Percentiles rank a stretch among this genome's conserved stretches.
Conservation (phyloP, 108 stramenopile species). For the Bacterosira constricta region DNA sequence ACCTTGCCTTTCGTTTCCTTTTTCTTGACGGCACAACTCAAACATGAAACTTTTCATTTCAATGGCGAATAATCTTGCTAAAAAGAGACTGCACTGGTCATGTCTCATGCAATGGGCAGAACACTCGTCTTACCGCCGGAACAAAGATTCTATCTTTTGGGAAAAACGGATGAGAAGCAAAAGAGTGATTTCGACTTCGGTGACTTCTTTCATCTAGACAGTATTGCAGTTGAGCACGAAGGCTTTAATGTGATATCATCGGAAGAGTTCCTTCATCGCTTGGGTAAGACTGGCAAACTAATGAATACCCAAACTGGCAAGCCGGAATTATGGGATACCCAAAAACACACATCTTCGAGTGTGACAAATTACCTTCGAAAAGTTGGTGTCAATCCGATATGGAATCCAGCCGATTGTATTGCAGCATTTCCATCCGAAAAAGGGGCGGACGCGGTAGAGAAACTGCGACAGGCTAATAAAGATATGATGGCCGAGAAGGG, state of each 20-base stretch:
- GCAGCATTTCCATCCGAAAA: slow-evolving; percentile 71
- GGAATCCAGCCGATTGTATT: slow-evolving; percentile 73
- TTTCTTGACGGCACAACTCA: too few species aligned
- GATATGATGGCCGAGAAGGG: slow-evolving; percentile 27
- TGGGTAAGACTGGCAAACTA: slow-evolving; percentile 59
- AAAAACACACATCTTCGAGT: not conserved
- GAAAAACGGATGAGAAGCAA: slow-evolving; percentile 37
- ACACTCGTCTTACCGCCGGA: slow-evolving; percentile 90
- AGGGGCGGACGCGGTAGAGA: slow-evolving; percentile 52
- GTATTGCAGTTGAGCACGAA: slow-evolving; percentile 74
- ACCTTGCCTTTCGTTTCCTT: not conserved
- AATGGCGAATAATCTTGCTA: slow-evolving; percentile 1
- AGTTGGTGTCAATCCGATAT: slow-evolving; percentile 59
- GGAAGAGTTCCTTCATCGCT: slow-evolving; percentile 83
- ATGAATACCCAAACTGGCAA: slow-evolving; percentile 20
- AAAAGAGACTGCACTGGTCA: slow-evolving; percentile 82
- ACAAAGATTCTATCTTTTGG: slow-evolving; percentile 60
- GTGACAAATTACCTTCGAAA: slow-evolving; percentile 46
- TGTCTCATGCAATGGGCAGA: slow-evolving; percentile 88
- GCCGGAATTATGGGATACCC: slow-evolving; percentile 43
- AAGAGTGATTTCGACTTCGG: slow-evolving; percentile 71
- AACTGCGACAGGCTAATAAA: slow-evolving; percentile 45
- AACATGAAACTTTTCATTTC: not conserved
- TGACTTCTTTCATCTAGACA: slow-evolving; percentile 83
- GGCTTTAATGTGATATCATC: slow-evolving; percentile 81